Evolutionary conservation across 345 rosid species (phyloP).

Genomic region (Hevea brasiliensis): DNA sequence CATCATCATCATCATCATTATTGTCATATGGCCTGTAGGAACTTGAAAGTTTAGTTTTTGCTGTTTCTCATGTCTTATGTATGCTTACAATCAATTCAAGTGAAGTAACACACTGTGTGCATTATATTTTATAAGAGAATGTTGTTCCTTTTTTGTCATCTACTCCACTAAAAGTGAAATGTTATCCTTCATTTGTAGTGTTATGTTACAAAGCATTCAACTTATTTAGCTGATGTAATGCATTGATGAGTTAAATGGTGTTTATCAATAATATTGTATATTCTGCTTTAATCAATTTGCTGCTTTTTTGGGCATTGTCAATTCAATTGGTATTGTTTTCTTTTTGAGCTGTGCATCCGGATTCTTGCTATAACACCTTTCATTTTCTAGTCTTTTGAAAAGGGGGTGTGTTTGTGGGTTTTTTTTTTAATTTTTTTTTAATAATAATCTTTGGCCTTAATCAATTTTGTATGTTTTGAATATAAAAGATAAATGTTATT

Average conservation of each 20-base stretch:
- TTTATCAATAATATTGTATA: too few species aligned
- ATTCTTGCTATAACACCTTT: not conserved
- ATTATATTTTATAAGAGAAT: not conserved
- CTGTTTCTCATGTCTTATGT: not conserved
- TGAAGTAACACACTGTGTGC: not conserved
- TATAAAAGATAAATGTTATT: not conserved
- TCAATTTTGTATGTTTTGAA: not conserved
- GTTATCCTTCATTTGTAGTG: not conserved
- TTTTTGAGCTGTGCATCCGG: not conserved
- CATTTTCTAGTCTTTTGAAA: too few species aligned
- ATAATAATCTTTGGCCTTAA: not conserved
- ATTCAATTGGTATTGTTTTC: not conserved
- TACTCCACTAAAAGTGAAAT: too few species aligned
- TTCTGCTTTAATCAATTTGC: not conserved
- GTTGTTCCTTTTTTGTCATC: not conserved
- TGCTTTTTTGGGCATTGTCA: not conserved
- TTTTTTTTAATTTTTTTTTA: too few species aligned
- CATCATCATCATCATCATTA: not conserved
- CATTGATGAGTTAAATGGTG: not conserved
- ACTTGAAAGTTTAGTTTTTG: not conserved
- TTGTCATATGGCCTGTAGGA: not conserved
- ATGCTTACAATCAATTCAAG: not conserved
- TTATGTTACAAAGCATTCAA: not conserved
- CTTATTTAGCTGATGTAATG: not conserved
- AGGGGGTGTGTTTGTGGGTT: too few species aligned